Evolutionary conservation across 2,329 filamentous ascomycete genomes (phyloP).

Genomic region (Macrophomina pseudophaseolina): DNA sequence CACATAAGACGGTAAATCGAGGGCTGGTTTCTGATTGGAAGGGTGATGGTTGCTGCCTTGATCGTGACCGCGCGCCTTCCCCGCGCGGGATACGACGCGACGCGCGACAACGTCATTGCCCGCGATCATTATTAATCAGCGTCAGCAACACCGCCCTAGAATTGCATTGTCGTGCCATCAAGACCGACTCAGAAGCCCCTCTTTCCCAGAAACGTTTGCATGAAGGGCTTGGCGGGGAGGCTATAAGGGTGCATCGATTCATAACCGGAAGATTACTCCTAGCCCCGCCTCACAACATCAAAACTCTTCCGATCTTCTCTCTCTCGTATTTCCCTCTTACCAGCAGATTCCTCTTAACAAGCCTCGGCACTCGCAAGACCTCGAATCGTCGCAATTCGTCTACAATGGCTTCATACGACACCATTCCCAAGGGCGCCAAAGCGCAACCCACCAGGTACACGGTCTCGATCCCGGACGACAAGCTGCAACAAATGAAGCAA

Average conservation of each 20-base stretch:
- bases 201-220: no score
- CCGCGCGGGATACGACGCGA: slow-evolving; percentile 2
- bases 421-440: slow-evolving; percentile 19
- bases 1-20: background rate
- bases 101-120: slow-evolving; percentile 1
- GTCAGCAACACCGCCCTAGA: background rate
- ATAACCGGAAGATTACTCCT: background rate
- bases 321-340: background rate
- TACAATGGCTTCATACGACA: slow-evolving; percentile 27
- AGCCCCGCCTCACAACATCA: background rate
- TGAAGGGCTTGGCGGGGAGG: background rate
- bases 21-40: background rate
- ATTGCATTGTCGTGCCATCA: background rate
- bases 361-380: background rate
- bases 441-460: slow-evolving; percentile 33
- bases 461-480: slow-evolving; percentile 40
- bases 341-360: background rate
- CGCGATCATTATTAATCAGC: slow-evolving; percentile 11
- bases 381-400: no score
- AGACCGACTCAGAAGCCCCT: background rate
- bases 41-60: background rate
- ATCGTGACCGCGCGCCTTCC: slow-evolving; percentile 19
- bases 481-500: slow-evolving; percentile 42
- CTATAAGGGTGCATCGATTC: background rate
- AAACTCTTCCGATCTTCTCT: background rate